Evolutionary conservation across 495 filamentous ascomycete genomes (phyloP).

Genomic region (Arthonia radiata): DNA sequence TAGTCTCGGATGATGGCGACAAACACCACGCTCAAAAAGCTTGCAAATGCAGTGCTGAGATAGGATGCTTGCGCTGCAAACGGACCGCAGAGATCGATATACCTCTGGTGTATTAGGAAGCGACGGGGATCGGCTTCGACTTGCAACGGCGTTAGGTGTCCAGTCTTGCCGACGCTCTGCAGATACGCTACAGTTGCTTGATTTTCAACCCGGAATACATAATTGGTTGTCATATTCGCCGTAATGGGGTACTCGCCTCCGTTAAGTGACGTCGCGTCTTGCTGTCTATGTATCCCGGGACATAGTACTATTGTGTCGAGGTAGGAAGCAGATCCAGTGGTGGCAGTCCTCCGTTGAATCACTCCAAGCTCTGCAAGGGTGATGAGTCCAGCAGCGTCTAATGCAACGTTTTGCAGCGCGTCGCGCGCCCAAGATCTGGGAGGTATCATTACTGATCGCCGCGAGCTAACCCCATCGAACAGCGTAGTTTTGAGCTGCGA

Average conservation of each 20-base stretch:
- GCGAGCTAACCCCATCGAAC: too few species aligned
- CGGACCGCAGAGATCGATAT: slow-evolving; percentile 10
- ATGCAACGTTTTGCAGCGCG: too few species aligned
- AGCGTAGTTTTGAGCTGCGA: too few species aligned
- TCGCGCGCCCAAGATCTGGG: too few species aligned
- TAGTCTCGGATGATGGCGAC: slow-evolving; percentile 22
- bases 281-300: slow-evolving; percentile 35
- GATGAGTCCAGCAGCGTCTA: slow-evolving; percentile 26
- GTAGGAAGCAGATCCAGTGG: slow-evolving; percentile 25
- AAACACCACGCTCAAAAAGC: slow-evolving; percentile 15
- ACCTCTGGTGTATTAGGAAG: slow-evolving; percentile 6
- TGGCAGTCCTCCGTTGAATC: slow-evolving; percentile 25
- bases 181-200: slow-evolving; percentile 26
- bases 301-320: slow-evolving; percentile 29
- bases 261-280: slow-evolving; percentile 19
- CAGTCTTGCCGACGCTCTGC: slow-evolving; percentile 19
- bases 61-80: too few species aligned
- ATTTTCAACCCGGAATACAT: slow-evolving; percentile 25
- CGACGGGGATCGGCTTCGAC: too few species aligned
- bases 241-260: slow-evolving; percentile 10
- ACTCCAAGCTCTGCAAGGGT: slow-evolving; percentile 31
- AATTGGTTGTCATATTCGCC: slow-evolving; percentile 15
- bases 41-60: too few species aligned
- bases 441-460: too few species aligned
- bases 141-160: slow-evolving; percentile 20